These are phyloP conservation scores for Gastrodia elata DNA, from an alignment of 106 monocot species.

Conservation along the genomic window DNA sequence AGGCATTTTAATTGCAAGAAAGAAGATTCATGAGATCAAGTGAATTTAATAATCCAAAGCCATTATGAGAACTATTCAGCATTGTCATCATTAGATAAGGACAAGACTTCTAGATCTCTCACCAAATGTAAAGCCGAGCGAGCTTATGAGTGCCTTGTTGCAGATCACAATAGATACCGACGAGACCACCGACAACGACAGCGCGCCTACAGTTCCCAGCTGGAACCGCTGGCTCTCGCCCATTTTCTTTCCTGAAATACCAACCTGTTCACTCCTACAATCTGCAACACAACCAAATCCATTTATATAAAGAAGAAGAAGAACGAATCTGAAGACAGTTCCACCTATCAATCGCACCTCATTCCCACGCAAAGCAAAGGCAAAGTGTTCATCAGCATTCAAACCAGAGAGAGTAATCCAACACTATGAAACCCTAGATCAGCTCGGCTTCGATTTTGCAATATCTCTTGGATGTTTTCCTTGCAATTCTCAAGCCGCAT, in stretches of 20 bases:
- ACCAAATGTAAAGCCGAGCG: slow-evolving; percentile 87
- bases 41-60: background rate
- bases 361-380: background rate
- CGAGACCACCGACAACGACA: slow-evolving; percentile 79
- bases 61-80: background rate
- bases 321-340: background rate
- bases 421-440: background rate
- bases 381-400: background rate
- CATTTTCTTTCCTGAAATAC: slow-evolving; percentile 17
- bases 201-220: slow-evolving; percentile 75
- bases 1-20: too few species aligned
- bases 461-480: background rate
- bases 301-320: background rate
- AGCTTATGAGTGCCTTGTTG: slow-evolving; percentile 92
- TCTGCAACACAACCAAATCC: background rate
- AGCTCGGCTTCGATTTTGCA: background rate
- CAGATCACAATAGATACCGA: slow-evolving; percentile 88
- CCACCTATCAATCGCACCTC: background rate
- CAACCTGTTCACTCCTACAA: background rate
- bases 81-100: background rate
- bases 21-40: too few species aligned
- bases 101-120: slow-evolving; percentile 13
- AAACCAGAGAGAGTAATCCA: background rate
- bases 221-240: slow-evolving; percentile 52
- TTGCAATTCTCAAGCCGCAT: background rate